phyloP scores from a whole-genome alignment of 495 filamentous ascomycete species.

The Penicillium atrosanguineum region DNA sequence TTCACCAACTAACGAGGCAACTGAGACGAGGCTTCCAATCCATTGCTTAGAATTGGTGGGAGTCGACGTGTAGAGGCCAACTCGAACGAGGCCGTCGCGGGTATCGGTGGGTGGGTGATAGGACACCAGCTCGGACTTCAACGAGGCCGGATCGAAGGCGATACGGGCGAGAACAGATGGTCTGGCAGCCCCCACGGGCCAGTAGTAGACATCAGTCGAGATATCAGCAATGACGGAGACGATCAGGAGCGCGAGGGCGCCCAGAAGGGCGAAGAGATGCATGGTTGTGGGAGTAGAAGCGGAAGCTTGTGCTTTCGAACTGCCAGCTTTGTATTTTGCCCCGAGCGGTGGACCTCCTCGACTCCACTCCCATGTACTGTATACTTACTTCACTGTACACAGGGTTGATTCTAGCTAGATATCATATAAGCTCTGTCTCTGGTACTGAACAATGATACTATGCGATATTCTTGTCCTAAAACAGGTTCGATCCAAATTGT shows the following conservation, averaged over 20 bases:
- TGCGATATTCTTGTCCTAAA: not conserved
- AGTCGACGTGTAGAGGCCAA: constrained; percentile 36
- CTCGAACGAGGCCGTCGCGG: constrained; percentile 28
- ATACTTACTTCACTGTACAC: not conserved
- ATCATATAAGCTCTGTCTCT: not conserved
- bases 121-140: constrained; percentile 32
- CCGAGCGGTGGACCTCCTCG: not conserved
- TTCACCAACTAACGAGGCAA: constrained; percentile 24
- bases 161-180: constrained; percentile 42
- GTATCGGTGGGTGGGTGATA: constrained; percentile 31
- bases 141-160: constrained; percentile 34
- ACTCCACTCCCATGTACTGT: not conserved
- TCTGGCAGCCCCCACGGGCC: constrained; percentile 33
- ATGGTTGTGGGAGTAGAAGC: constrained; percentile 15
- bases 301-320: not conserved
- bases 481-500: not conserved
- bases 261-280: constrained; percentile 21
- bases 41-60: constrained; percentile 35
- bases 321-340: not conserved
- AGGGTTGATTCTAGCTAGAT: not conserved
- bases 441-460: not conserved
- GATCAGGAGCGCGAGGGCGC: constrained; percentile 15
- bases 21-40: constrained; percentile 38
- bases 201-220: constrained; percentile 40
- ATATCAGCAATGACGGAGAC: constrained; percentile 13